Evolutionary conservation across 306 rosid species (phyloP).

Genomic region (Pachyrhizus erosus): DNA sequence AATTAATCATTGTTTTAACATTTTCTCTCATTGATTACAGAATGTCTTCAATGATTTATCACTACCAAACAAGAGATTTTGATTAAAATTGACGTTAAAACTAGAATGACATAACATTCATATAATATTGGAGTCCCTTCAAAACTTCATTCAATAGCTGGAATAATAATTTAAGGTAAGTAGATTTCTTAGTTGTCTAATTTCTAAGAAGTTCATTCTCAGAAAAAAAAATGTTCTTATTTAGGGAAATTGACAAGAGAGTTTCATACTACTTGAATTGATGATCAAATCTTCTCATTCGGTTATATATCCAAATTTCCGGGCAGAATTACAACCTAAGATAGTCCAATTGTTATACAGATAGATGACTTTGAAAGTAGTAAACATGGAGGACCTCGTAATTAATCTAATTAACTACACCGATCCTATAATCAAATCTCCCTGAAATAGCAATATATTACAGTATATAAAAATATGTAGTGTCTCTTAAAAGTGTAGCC

Average conservation of each 20-base stretch:
- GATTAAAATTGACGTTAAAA: too few species aligned
- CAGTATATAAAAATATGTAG: conserved; percentile 4
- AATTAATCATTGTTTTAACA: too few species aligned
- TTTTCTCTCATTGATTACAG: too few species aligned
- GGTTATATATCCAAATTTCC: background rate
- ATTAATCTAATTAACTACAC: conserved; percentile 26
- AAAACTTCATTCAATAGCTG: conserved; percentile 29
- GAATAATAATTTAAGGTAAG: too few species aligned
- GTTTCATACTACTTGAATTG: background rate
- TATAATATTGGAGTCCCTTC: too few species aligned
- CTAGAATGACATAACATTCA: too few species aligned
- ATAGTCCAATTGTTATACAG: background rate
- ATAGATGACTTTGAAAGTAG: background rate
- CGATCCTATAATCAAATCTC: conserved; percentile 12
- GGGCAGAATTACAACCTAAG: background rate
- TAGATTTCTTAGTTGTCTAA: too few species aligned
- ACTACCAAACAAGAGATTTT: too few species aligned
- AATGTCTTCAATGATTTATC: too few species aligned
- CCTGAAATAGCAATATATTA: conserved; percentile 9
- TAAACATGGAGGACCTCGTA: conserved; percentile 1
- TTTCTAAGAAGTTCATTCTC: too few species aligned
- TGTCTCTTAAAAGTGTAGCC: background rate
- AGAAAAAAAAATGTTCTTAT: background rate
- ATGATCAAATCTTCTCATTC: background rate
- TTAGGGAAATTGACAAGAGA: background rate